phyloP scores from a whole-genome alignment of 2,329 filamentous ascomycete genomes.

The Hymenoscyphus repandus region DNA sequence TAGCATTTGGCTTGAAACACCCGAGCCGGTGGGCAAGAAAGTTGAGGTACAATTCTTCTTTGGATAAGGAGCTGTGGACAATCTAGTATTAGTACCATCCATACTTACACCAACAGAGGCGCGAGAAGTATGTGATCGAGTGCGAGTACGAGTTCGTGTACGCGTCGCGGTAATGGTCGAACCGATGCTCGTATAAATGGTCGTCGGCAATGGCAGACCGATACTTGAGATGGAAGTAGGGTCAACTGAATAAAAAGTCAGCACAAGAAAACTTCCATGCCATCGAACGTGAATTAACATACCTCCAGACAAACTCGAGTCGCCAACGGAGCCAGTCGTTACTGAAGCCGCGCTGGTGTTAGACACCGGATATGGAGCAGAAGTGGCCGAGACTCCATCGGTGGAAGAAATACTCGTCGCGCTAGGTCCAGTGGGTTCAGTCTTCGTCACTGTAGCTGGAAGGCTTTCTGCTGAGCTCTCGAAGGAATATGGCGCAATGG shows the following conservation, averaged over 20 bases:
- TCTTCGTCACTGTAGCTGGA: too few relatives aligned
- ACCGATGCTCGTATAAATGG: neutral
- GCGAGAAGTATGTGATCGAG: neutral
- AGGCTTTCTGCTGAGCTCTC: too few relatives aligned
- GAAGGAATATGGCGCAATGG: too few relatives aligned
- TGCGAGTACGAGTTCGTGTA: neutral
- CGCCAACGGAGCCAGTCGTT: constrained; percentile 6
- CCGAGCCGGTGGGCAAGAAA: constrained; percentile 7
- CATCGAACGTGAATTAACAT: too few relatives aligned
- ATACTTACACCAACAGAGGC: neutral
- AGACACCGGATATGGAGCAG: constrained; percentile 11
- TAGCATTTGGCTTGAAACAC: neutral
- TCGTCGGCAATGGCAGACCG: neutral
- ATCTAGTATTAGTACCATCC: neutral
- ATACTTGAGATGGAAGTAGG: too few relatives aligned
- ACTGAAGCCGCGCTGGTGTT: constrained; percentile 7
- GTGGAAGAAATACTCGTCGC: too few relatives aligned
- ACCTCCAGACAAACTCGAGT: too few relatives aligned
- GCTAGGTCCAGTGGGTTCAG: too few relatives aligned
- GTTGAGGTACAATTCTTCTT: neutral
- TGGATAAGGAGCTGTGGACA: neutral
- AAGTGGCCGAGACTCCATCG: too few relatives aligned
- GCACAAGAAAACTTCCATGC: too few relatives aligned
- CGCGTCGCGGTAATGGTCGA: too few relatives aligned
- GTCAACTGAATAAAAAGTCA: too few relatives aligned